These are phyloP conservation scores for Trypanosoma mega DNA, from an alignment of 208 protist genomes.

Conservation along the genomic window DNA sequence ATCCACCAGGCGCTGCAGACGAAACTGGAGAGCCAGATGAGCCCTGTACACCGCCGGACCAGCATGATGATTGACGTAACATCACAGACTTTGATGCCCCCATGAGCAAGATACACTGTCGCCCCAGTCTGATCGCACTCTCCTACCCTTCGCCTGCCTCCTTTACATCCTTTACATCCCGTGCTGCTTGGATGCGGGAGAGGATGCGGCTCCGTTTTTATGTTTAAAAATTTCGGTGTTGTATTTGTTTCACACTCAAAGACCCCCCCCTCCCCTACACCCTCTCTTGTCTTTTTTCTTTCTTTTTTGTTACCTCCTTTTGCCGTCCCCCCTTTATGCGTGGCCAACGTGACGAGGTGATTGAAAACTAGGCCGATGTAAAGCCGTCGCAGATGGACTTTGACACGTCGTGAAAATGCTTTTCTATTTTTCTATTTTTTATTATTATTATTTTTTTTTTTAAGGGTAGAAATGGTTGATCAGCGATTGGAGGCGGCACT, in stretches of 20 bases:
- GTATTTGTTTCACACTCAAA: too few species aligned
- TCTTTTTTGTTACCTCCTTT: neutral
- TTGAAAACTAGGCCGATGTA: constrained; percentile 40
- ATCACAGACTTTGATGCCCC: constrained; percentile 34
- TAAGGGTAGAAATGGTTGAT: neutral
- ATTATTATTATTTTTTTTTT: neutral
- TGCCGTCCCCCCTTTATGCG: neutral
- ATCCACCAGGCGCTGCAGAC: constrained; percentile 13
- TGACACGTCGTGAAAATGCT: neutral
- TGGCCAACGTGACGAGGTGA: constrained; percentile 15
- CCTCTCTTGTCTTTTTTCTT: neutral
- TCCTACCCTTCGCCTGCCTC: neutral
- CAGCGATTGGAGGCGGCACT: too few species aligned
- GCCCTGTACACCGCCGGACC: neutral
- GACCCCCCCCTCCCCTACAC: neutral
- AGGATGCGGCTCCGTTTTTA: too few species aligned
- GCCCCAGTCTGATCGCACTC: constrained; percentile 23
- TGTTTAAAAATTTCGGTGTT: too few species aligned
- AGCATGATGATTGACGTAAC: constrained; percentile 31
- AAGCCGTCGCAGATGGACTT: constrained; percentile 49
- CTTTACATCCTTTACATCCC: neutral
- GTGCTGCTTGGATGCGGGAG: too few species aligned
- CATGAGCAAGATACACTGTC: constrained; percentile 29
- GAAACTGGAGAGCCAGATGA: constrained; percentile 27
- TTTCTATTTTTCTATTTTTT: neutral